Conservation (phyloP, 2,329 filamentous ascomycete genomes). For the Metarhizium anisopliae region DNA sequence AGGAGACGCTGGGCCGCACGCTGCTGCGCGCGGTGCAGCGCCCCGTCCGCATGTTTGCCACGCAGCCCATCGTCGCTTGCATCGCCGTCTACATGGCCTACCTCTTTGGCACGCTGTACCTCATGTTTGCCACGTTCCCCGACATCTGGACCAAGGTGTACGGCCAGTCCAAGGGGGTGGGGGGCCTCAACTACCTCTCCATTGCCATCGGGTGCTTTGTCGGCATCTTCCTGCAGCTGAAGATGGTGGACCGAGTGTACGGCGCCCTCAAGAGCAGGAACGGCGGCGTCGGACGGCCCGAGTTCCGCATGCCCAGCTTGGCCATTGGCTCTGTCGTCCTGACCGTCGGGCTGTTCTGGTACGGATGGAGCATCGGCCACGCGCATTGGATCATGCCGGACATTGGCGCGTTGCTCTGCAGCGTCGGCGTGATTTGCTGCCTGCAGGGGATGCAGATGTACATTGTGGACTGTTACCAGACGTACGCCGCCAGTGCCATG, state of each 20-base stretch:
- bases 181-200: slow-evolving; percentile 28
- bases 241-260: too few species aligned
- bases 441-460: slow-evolving; percentile 5
- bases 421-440: slow-evolving; percentile 1
- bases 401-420: background rate
- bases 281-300: too few species aligned
- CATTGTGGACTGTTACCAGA: slow-evolving; percentile 10
- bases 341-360: slow-evolving; percentile 60
- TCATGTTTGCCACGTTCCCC: slow-evolving; percentile 41
- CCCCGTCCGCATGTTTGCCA: slow-evolving; percentile 35
- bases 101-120: slow-evolving; percentile 41
- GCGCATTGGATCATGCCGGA: slow-evolving; percentile 4
- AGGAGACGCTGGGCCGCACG: background rate
- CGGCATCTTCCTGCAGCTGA: too few species aligned
- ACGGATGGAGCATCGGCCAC: slow-evolving; percentile 42
- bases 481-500: slow-evolving; percentile 11
- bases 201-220: too few species aligned
- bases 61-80: slow-evolving; percentile 38
- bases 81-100: slow-evolving; percentile 37
- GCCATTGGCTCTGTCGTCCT: slow-evolving; percentile 29
- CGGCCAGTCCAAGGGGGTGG: slow-evolving; percentile 30
- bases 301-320: slow-evolving; percentile 11
- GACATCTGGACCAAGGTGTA: slow-evolving; percentile 35
- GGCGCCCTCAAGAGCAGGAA: too few species aligned
- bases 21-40: slow-evolving; percentile 25